phyloP scores from a whole-genome alignment of 371 early-diverging fungal genomes.

The Phascolomyces articulosus region DNA sequence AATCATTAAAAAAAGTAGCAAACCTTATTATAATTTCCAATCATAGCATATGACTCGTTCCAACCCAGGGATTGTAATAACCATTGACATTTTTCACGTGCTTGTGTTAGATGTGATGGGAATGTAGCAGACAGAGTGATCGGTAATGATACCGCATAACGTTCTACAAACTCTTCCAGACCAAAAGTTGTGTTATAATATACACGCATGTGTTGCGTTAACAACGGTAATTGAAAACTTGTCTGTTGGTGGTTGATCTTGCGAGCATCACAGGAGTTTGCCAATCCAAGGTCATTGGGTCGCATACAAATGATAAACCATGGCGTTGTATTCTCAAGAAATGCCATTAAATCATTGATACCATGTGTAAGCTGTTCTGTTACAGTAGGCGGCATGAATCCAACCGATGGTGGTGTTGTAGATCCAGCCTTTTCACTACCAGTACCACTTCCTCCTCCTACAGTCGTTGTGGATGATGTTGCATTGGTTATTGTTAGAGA shows the following conservation, averaged over 20 bases:
- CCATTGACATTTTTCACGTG: constrained; percentile 54
- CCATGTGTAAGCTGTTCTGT: constrained; percentile 58
- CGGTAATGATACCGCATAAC: constrained; percentile 63
- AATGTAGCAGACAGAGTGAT: constrained; percentile 22
- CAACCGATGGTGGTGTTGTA: constrained; percentile 1
- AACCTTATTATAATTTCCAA: constrained; percentile 32
- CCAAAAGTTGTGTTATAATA: constrained; percentile 58
- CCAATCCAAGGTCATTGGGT: constrained; percentile 66
- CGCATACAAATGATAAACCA: constrained; percentile 88
- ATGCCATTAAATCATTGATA: constrained; percentile 71
- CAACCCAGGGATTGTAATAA: constrained; percentile 64
- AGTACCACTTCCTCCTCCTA: not conserved
- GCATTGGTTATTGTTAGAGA: constrained; percentile 20
- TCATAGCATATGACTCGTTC: constrained; percentile 65
- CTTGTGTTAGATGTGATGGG: not conserved
- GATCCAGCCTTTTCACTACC: not conserved
- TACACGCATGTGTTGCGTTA: constrained; percentile 52
- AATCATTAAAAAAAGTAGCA: not conserved
- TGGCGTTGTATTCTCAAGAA: constrained; percentile 70
- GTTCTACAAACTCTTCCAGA: constrained; percentile 66
- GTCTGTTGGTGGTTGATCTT: constrained; percentile 59
- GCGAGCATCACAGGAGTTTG: constrained; percentile 60
- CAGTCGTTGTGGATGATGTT: no score
- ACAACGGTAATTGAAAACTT: constrained; percentile 46
- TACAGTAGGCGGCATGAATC: constrained; percentile 20